A percentile compares a stretch with the other conserved stretches of the same genome.
These are phyloP conservation scores for Globisporangium alternatum DNA, from an alignment of 352 stramenopile species.

Conservation along the genomic window DNA sequence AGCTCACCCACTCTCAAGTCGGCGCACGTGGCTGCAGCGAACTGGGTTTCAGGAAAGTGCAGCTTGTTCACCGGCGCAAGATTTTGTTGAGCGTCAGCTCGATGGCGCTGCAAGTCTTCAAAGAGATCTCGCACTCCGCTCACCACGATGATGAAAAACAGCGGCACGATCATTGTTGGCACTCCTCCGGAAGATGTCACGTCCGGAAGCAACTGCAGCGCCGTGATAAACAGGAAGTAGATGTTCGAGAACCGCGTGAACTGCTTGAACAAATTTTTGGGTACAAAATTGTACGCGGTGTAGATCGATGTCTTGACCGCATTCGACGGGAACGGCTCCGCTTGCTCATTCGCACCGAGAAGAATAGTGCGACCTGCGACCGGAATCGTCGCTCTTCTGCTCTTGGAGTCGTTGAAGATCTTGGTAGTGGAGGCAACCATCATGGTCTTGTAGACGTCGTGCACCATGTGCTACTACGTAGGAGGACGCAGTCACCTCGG, in stretches of 20 bases:
- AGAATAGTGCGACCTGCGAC: slow-evolving; percentile 23
- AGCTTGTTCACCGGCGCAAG: slow-evolving; percentile 27
- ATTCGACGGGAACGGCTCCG: slow-evolving; percentile 38
- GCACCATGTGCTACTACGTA: background rate
- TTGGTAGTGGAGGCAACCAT: slow-evolving; percentile 10
- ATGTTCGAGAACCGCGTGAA: slow-evolving; percentile 87
- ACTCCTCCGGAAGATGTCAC: slow-evolving; percentile 83
- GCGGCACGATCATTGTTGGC: slow-evolving; percentile 79
- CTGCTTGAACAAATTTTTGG: slow-evolving; percentile 77
- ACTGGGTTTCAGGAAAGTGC: slow-evolving; percentile 19
- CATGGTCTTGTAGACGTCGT: slow-evolving; percentile 15
- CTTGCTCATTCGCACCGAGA: slow-evolving; percentile 22
- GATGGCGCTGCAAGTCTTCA: slow-evolving; percentile 78
- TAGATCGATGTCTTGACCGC: slow-evolving; percentile 60
- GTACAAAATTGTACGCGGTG: slow-evolving; percentile 55
- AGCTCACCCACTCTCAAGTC: slow-evolving; percentile 79
- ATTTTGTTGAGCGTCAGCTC: slow-evolving; percentile 70
- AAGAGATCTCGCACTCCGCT: slow-evolving; percentile 75
- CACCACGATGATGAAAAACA: slow-evolving; percentile 85
- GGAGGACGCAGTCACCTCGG: background rate
- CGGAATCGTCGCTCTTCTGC: slow-evolving; percentile 18
- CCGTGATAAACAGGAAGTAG: slow-evolving; percentile 90
- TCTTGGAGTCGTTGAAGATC: slow-evolving; percentile 10
- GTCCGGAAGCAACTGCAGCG: slow-evolving; percentile 74
- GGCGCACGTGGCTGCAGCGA: slow-evolving; percentile 28